Conservation (phyloP, 148 eudicot species). For the Chenopodium suecicum region DNA sequence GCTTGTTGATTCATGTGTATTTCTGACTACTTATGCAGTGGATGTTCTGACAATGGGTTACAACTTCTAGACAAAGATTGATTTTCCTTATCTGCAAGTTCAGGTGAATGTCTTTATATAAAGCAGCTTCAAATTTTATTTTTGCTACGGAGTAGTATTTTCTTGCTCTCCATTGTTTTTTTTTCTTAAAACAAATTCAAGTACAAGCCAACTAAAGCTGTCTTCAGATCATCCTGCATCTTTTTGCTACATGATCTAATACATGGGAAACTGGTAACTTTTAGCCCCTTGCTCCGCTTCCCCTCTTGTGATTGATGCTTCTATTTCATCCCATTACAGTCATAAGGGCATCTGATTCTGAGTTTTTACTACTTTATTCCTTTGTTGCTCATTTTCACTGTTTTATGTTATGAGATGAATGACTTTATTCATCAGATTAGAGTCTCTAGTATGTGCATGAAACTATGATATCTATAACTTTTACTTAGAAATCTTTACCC, state of each 20-base stretch:
- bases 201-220: background rate
- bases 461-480: background rate
- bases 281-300: background rate
- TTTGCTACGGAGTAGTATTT: background rate
- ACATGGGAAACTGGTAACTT: conserved; percentile 13
- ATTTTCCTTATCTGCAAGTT: conserved; percentile 12
- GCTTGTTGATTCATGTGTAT: conserved; percentile 7
- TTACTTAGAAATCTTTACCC: background rate
- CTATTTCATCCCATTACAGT: conserved; percentile 13
- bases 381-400: conserved; percentile 13
- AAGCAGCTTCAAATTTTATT: conserved; percentile 6
- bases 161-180: background rate
- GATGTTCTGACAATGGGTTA: conserved; percentile 3
- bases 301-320: conserved; percentile 16
- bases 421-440: background rate
- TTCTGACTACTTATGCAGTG: conserved; percentile 12
- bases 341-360: conserved; percentile 26
- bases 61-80: conserved; percentile 7
- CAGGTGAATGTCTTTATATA: conserved; percentile 2
- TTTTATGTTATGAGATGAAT: background rate
- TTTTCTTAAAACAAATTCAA: background rate
- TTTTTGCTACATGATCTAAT: conserved; percentile 15
- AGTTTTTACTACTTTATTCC: background rate
- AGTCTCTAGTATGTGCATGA: background rate
- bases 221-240: background rate